phyloP scores from a whole-genome alignment of 441 rosid genomes.

The Sinapis alba region DNA sequence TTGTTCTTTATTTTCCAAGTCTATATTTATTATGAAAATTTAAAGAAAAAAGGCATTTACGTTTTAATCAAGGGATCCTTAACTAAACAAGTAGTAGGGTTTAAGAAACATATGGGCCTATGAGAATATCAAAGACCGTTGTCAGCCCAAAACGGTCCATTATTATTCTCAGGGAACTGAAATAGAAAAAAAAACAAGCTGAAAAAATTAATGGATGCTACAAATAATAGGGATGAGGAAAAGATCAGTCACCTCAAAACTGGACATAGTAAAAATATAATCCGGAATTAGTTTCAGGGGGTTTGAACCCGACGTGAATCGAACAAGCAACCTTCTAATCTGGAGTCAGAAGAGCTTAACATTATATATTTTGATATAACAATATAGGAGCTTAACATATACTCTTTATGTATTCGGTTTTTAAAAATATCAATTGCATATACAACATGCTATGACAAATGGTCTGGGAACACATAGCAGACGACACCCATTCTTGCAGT shows the following conservation, averaged over 20 bases:
- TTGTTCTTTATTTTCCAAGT: no score
- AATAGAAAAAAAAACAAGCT: no score
- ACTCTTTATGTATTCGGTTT: background rate
- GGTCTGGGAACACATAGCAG: background rate
- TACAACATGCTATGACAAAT: background rate
- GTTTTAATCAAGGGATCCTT: background rate
- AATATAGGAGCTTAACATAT: background rate
- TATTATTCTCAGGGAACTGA: no score
- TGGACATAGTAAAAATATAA: background rate
- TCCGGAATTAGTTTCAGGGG: constrained; percentile 4
- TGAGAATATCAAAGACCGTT: background rate
- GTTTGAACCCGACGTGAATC: constrained; percentile 81
- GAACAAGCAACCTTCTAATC: constrained; percentile 99
- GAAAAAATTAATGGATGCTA: background rate
- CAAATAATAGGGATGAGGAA: no score
- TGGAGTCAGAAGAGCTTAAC: constrained; percentile 99
- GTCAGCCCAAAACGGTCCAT: background rate
- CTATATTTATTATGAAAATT: background rate
- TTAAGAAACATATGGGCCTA: background rate
- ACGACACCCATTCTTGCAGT: background rate
- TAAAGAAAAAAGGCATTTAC: background rate
- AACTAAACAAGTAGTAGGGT: background rate
- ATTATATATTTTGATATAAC: background rate
- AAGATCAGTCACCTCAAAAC: background rate
- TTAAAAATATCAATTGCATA: background rate